Conservation (phyloP, 176 grass and related monocot genomes). For the Alloteropsis semialata region DNA sequence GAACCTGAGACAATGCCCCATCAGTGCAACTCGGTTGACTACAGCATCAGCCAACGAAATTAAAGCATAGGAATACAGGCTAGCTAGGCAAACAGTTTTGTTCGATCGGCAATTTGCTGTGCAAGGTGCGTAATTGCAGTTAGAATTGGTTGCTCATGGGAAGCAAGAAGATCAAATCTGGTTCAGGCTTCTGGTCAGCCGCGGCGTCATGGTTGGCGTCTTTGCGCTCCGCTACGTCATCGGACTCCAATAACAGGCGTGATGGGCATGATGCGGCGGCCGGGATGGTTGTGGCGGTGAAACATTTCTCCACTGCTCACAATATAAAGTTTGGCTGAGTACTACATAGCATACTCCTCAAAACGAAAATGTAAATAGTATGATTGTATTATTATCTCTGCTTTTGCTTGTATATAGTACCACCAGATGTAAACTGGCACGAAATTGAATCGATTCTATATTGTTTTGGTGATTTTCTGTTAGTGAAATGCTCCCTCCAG, state of each 20-base stretch:
- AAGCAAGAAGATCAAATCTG: neutral
- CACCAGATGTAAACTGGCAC: neutral
- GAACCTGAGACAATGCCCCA: neutral
- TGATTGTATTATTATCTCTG: no score
- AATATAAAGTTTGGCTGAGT: constrained; percentile 5
- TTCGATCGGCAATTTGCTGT: neutral
- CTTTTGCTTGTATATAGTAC: neutral
- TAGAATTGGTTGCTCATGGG: neutral
- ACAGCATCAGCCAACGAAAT: neutral
- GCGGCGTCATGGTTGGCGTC: neutral
- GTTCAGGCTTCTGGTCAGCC: neutral
- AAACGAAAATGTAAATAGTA: no score
- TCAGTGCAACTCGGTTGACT: neutral
- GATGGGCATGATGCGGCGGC: neutral
- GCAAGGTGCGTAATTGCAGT: neutral
- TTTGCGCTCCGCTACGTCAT: neutral
- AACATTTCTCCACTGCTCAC: neutral
- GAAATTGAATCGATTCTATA: neutral
- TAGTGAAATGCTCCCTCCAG: neutral
- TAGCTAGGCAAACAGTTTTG: neutral
- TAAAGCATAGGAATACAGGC: neutral
- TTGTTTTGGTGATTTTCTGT: neutral
- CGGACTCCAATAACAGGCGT: neutral
- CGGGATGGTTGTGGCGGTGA: neutral
- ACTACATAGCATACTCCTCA: no score